Evolutionary conservation across 2,329 filamentous ascomycete species (phyloP).

Genomic region (Rachicladosporium sp.): DNA sequence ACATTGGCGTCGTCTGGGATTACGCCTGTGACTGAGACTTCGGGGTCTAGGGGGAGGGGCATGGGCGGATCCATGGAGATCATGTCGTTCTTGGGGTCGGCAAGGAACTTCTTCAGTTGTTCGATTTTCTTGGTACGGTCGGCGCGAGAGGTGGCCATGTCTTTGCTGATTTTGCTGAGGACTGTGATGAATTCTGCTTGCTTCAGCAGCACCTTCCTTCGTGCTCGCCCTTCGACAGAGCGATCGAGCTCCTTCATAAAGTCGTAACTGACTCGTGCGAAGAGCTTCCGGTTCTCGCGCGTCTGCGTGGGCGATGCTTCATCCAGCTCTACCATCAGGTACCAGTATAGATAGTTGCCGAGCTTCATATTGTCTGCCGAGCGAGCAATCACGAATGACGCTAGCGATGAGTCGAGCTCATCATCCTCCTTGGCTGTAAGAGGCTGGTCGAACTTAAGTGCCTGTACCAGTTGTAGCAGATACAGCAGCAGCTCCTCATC

Average conservation of each 20-base stretch:
- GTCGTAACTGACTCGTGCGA: slow-evolving; percentile 86
- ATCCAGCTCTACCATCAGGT: slow-evolving; percentile 95
- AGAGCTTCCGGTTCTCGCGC: slow-evolving; percentile 68
- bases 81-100: slow-evolving; percentile 84
- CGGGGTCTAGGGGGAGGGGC: slow-evolving; percentile 78
- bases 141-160: slow-evolving; percentile 70
- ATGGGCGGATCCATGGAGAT: slow-evolving; percentile 71
- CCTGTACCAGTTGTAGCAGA: slow-evolving; percentile 86
- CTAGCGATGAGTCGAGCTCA: slow-evolving; percentile 67
- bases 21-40: slow-evolving; percentile 64
- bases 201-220: slow-evolving; percentile 62
- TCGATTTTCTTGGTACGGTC: slow-evolving; percentile 72
- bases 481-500: slow-evolving; percentile 87
- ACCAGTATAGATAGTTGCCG: slow-evolving; percentile 96
- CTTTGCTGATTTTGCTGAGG: slow-evolving; percentile 75
- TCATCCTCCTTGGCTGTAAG: slow-evolving; percentile 29
- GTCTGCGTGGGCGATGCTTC: slow-evolving; percentile 45
- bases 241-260: slow-evolving; percentile 84
- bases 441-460: slow-evolving; percentile 83
- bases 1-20: slow-evolving; percentile 76
- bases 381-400: slow-evolving; percentile 75
- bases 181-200: slow-evolving; percentile 85
- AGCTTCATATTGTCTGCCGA: slow-evolving; percentile 81
- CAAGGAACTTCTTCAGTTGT: slow-evolving; percentile 68
- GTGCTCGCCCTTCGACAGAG: slow-evolving; percentile 55